Conservation (phyloP, 441 rosid species). For the Euphorbia celastroides region DNA sequence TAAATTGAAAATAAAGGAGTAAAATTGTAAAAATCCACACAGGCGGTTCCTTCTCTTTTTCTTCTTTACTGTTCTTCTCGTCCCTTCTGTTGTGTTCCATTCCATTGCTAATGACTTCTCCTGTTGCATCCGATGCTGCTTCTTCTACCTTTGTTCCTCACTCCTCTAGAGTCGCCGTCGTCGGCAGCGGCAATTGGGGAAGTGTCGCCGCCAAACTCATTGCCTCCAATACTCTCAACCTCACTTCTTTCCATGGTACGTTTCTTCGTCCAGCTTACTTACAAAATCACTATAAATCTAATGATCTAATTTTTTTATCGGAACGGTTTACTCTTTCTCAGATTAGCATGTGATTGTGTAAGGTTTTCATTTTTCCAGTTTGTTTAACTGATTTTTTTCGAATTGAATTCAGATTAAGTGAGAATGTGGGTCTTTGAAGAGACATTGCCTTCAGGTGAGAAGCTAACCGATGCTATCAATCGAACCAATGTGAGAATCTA, state of each 20-base stretch:
- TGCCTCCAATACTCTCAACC: constrained; percentile 80
- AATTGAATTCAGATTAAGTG: constrained; percentile 71
- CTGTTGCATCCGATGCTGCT: constrained; percentile 26
- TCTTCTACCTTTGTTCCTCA: constrained; percentile 8
- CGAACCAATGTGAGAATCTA: constrained; percentile 56
- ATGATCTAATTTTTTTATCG: no score
- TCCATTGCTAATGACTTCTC: constrained; percentile 33
- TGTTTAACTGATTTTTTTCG: background rate
- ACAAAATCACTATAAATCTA: no score
- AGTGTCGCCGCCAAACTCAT: constrained; percentile 96
- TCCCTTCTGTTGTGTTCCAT: constrained; percentile 2
- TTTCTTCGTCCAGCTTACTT: background rate
- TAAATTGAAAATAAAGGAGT: no score
- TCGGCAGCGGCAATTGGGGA: constrained; percentile 99
- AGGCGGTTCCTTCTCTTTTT: constrained; percentile 20
- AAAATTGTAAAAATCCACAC: no score
- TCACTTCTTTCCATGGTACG: constrained; percentile 70
- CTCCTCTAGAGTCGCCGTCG: constrained; percentile 70
- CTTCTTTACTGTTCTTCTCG: constrained; percentile 8
- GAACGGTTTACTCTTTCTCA: no score
- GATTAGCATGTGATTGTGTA: no score
- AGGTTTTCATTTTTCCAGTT: background rate
- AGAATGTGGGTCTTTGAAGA: constrained; percentile 99
- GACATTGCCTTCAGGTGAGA: constrained; percentile 75
- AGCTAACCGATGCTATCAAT: constrained; percentile 83